Percentiles rank a stretch among this genome's conserved stretches.
Conservation (phyloP, 163 green algal species). For the Scenedesmus sp. region DNA sequence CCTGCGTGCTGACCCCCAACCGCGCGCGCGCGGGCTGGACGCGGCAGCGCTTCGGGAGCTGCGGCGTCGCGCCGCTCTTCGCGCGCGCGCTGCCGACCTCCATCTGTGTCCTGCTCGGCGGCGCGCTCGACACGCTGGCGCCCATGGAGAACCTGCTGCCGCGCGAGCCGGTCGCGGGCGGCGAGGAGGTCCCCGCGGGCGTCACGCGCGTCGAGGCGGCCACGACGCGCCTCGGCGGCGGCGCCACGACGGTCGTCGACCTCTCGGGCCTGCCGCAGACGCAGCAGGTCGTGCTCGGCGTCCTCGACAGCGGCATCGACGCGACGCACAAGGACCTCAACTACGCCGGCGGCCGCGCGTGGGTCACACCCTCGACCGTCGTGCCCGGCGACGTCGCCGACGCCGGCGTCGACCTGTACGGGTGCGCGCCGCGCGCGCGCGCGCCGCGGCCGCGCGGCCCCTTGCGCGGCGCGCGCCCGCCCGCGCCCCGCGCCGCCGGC, state of each 20-base stretch:
- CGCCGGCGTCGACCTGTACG: not conserved
- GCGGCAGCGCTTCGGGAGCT: too few species aligned
- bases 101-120: slow-evolving; percentile 6
- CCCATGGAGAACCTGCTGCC: not conserved
- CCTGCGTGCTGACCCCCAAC: too few species aligned
- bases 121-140: not conserved
- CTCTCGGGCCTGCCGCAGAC: too few species aligned
- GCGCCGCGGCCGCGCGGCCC: too few species aligned
- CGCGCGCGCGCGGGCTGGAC: too few species aligned
- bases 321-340: slow-evolving; percentile 21
- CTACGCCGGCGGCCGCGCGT: slow-evolving; percentile 4
- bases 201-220: slow-evolving; percentile 14
- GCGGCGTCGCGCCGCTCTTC: too few species aligned
- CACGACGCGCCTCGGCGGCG: too few species aligned
- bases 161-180: not conserved
- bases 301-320: slow-evolving; percentile 9
- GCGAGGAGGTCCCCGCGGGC: not conserved
- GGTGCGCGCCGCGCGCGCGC: too few species aligned
- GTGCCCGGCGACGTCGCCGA: not conserved
- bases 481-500: too few species aligned
- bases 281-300: not conserved
- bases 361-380: not conserved
- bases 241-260: too few species aligned
- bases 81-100: not conserved
- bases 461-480: too few species aligned